Evolutionary conservation across 2,329 filamentous ascomycete genomes (phyloP).

Genomic region (Dendryphion nanum): DNA sequence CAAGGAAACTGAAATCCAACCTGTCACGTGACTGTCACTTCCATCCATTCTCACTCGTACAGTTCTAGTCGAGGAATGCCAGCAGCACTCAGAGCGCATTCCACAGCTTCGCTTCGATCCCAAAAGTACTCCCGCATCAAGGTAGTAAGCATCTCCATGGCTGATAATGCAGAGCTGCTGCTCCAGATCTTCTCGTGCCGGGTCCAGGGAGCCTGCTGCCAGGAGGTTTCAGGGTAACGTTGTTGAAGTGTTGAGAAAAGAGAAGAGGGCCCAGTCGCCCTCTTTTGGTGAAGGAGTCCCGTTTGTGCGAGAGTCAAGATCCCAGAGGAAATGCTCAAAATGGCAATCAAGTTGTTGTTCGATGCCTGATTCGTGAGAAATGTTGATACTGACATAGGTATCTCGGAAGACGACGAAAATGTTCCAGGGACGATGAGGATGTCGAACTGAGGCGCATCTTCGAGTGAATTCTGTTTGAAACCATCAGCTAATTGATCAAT

Average conservation of each 20-base stretch:
- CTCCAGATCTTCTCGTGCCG: constrained; percentile 34
- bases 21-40: no score
- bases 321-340: constrained; percentile 33
- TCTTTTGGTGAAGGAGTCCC: constrained; percentile 23
- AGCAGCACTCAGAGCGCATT: constrained; percentile 26
- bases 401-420: constrained; percentile 17
- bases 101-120: constrained; percentile 32
- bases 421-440: constrained; percentile 36
- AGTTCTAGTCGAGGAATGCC: constrained; percentile 28
- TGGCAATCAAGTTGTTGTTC: constrained; percentile 20
- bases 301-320: constrained; percentile 28
- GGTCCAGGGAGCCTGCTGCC: constrained; percentile 29
- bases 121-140: constrained; percentile 40
- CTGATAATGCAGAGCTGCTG: constrained; percentile 28
- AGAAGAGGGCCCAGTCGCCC: constrained; percentile 25
- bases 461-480: constrained; percentile 29
- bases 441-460: constrained; percentile 34
- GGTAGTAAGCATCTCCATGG: constrained; percentile 31
- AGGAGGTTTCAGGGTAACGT: constrained; percentile 26
- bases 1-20: no score
- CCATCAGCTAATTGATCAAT: constrained; percentile 15
- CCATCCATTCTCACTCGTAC: no score
- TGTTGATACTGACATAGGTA: constrained; percentile 19
- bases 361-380: constrained; percentile 29
- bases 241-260: constrained; percentile 25